phyloP scores from a whole-genome alignment of 345 rosid genomes.

The Brassica incana region DNA sequence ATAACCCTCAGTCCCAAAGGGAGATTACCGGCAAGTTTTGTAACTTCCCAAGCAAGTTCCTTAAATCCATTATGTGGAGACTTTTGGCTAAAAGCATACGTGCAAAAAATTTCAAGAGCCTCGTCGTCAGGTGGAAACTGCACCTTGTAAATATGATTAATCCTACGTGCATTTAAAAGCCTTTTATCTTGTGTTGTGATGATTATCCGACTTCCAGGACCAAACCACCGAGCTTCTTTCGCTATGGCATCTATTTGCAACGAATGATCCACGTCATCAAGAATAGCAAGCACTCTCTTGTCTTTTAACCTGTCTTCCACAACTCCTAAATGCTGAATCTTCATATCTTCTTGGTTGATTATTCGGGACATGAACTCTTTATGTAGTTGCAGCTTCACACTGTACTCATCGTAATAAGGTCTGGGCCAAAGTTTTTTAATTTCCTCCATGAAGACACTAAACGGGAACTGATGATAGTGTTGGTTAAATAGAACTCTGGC shows the following conservation, averaged over 20 bases:
- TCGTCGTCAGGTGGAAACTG: constrained; percentile 1
- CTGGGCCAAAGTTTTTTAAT: neutral
- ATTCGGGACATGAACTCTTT: constrained; percentile 34
- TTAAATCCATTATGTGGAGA: neutral
- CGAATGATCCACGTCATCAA: constrained; percentile 19
- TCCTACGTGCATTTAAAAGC: neutral
- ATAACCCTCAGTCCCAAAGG: constrained; percentile 42
- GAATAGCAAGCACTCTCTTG: constrained; percentile 30
- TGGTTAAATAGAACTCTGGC: constrained; percentile 29
- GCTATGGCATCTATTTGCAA: constrained; percentile 8
- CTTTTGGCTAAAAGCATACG: constrained; percentile 6
- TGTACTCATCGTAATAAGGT: constrained; percentile 9
- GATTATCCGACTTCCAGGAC: constrained; percentile 24
- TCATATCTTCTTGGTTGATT: constrained; percentile 22
- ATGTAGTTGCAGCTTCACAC: constrained; percentile 24
- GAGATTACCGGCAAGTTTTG: constrained; percentile 14
- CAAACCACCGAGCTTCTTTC: neutral
- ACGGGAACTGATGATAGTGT: neutral
- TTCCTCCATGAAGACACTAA: constrained; percentile 14
- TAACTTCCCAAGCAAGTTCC: constrained; percentile 4
- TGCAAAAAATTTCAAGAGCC: constrained; percentile 26
- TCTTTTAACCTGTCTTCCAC: neutral
- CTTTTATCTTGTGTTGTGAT: constrained; percentile 26
- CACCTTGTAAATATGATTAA: constrained; percentile 2
- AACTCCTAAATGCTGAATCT: constrained; percentile 11